phyloP scores from a whole-genome alignment of 2,329 filamentous ascomycete genomes.

The Trichophyton simii region DNA sequence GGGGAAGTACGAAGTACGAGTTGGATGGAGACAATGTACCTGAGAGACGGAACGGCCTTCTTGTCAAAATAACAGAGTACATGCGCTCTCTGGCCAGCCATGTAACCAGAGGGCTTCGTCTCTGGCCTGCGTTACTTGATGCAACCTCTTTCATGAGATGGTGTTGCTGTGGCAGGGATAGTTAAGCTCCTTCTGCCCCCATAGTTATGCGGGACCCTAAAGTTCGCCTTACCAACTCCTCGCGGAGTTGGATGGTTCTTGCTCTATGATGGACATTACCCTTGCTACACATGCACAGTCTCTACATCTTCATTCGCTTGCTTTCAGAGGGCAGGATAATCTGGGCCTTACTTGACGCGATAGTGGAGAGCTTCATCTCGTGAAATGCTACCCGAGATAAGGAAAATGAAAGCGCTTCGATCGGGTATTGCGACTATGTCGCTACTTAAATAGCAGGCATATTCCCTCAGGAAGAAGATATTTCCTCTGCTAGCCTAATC shows the following conservation, averaged over 20 bases:
- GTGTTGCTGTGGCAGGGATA: too few relatives aligned
- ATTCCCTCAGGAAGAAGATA: not conserved
- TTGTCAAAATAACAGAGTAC: not conserved
- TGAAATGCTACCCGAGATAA: not conserved
- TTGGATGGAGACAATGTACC: not conserved
- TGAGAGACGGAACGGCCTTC: not conserved
- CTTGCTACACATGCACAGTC: constrained; percentile 1
- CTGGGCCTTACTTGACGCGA: not conserved
- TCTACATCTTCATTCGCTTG: not conserved
- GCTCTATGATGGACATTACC: not conserved
- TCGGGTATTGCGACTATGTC: not conserved
- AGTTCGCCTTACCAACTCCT: not conserved
- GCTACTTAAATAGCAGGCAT: not conserved
- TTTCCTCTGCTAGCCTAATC: not conserved
- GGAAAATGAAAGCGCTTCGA: not conserved
- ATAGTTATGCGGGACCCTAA: not conserved
- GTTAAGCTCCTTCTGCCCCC: not conserved
- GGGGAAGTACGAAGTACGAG: not conserved
- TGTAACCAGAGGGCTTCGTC: too few relatives aligned
- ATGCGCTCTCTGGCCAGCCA: too few relatives aligned
- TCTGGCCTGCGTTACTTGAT: too few relatives aligned
- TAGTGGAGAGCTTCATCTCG: not conserved
- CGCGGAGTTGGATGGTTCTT: not conserved
- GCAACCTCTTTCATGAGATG: too few relatives aligned
- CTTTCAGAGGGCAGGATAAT: not conserved